Evolutionary conservation across 768 basidiomycete genomes (phyloP), one percentile per base, ranked within the genome.

Genomic region (Tephrocybe sp.): DNA sequence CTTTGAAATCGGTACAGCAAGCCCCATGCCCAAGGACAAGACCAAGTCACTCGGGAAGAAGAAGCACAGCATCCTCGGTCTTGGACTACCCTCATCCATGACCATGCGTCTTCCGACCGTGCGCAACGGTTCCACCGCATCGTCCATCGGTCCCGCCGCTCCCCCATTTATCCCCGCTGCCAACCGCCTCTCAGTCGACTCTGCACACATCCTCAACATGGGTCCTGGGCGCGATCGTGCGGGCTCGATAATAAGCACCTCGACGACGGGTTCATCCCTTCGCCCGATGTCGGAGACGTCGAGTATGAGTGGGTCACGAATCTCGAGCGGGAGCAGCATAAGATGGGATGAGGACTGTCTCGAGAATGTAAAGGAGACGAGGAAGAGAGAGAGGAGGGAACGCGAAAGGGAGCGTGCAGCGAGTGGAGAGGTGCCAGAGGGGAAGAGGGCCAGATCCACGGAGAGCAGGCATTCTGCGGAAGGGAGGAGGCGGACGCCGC

Each of bases 1-100:
- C 58, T 89, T 88, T 57, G 87, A 89, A 60, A 77, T 78, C 0
- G 87, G 87, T n/a, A 67, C 50, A 72, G 4, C 71, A 79, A 54
- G 76, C 69, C 44, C 66, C 70, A 8, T 69, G 66, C 68, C 69
- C 18, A 57, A 56, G 21, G 63, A 55, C 2, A 61, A 55, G n/a
- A 49, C 64, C 1, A 72, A 70, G 24, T 71, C 74, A 2, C 70
- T 78, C 1, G 72, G 72, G 0, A 76, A 74, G 60, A 84, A 82
- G 76, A 87, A 84, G 60, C 71, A 74, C 27, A 79, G 78, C 26
- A 80, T 84, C 44, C 69, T 89, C 9, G 86, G 82, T 0, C 64
- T 87, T 2, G 84, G 84, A 1, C 54, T 86, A 13, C 85, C 86
- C 0, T 80, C 81, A 1, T 75, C 77, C 0, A 71, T 72, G 61